Evolutionary conservation across 306 rosid genomes (phyloP), one percentile per base, ranked within the genome.

Genomic region (Lupinus albus): DNA sequence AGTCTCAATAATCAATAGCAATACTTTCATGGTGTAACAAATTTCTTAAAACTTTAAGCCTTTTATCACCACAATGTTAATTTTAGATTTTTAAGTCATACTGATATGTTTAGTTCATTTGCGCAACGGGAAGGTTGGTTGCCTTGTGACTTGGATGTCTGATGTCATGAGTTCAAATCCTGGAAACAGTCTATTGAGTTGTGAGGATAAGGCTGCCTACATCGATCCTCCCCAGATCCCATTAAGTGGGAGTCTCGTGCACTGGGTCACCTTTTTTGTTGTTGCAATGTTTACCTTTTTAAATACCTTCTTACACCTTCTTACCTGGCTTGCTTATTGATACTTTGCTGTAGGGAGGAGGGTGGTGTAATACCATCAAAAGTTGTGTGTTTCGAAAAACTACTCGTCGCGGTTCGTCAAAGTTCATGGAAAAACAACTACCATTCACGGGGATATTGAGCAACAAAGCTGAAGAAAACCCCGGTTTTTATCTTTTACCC

Each of bases 401-500:
- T 21, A 91, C 97, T 41, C 96, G 97, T 8, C 96, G 94, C 0
- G 96, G 94, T 59, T 91, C 96, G 54, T 82, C 96, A 12, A 82
- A 82, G 1, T 74, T 12, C 64, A 91, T 91, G 96, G 94, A 91
- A 67, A 85, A 85, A 70, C 72, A 82, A 39, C 57, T 91, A 41
- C 84, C 89, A 10, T 88, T 91, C 83, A 85, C 96, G 0, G 94
- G 97, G 66, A 64, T 91, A 63, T 67, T 91, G 73, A 87, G 94
- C 91, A 82, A 85, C 60, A 84, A 82, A 71, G 76, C 97, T 55
- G 85, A 85, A 81, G 85, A 88, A 76, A 91, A 89, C 72, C 96
- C 94, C 59, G 91, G 93, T 91, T 68, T 65, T 58, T 41, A 17
- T 10, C 53, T 47, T 47, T 39, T 39, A 57, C 64, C 74, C 33